phyloP scores from a whole-genome alignment of 192 early-diverging fungal species.

The Funneliformis mosseae region DNA sequence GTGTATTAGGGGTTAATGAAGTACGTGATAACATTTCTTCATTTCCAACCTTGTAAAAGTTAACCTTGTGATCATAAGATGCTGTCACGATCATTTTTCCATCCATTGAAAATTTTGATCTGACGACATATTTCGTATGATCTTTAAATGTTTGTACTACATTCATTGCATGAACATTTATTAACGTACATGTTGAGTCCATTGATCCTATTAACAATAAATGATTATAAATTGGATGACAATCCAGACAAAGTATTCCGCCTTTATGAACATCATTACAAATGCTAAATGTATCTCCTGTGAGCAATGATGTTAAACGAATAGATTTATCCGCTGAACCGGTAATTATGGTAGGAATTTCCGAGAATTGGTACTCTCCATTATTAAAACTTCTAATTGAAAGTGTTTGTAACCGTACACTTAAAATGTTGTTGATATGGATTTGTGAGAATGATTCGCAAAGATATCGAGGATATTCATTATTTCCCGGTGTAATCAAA shows the following conservation, averaged over 20 bases:
- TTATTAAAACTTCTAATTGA: conserved; percentile 35
- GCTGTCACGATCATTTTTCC: conserved; percentile 64
- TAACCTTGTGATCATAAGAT: conserved; percentile 71
- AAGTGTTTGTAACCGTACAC: conserved; percentile 43
- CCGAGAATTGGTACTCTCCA: conserved; percentile 30
- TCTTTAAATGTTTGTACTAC: conserved; percentile 63
- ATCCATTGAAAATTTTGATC: conserved; percentile 60
- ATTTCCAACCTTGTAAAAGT: conserved; percentile 54
- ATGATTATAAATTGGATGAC: conserved; percentile 58
- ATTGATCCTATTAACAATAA: conserved; percentile 58
- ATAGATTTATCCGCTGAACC: conserved; percentile 66
- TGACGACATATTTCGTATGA: conserved; percentile 72
- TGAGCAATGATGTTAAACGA: conserved; percentile 50
- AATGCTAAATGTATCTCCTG: conserved; percentile 40
- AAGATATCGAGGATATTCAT: conserved; percentile 43
- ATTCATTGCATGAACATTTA: conserved; percentile 45
- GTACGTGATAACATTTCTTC: conserved; percentile 34
- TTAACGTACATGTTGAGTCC: conserved; percentile 51
- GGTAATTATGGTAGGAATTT: conserved; percentile 48
- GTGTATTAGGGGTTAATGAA: not conserved
- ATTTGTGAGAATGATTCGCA: conserved; percentile 42
- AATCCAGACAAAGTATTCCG: conserved; percentile 62
- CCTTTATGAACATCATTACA: conserved; percentile 55
- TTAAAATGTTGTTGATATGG: conserved; percentile 63
- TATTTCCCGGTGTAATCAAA: conserved; percentile 41